Base-by-base conservation (phyloP, 2,329 filamentous ascomycete species). In the Pseudocercospora crystallina region DNA sequence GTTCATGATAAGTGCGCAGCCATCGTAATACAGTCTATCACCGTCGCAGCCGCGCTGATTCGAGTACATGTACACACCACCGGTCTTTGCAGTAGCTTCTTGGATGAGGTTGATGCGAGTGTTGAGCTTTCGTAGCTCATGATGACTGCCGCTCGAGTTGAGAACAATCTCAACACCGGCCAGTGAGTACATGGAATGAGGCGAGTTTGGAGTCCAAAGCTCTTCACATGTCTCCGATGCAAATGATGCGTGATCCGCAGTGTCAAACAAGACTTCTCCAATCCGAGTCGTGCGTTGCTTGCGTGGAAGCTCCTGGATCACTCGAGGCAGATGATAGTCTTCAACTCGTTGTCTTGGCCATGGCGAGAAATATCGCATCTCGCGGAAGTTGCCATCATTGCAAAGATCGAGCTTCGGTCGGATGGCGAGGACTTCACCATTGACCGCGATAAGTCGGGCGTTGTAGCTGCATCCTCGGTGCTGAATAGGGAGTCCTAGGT, bases 391-490 rank as follows among this genome's bases (percentile, higher is more conserved):
- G 2, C 86, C 86, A 66, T 89, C 84, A 53, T 87, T 85, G 41
- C 85, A 85, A 5, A 90, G 77, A 61, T 76, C 84, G 56, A 88
- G 75, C 69, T 90, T 90, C 0, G 86, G 86, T 9, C 87, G 76
- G 50, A 94, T 85, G 51, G 86, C 74, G 13, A 90, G 70, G 14
- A 91, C 84, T 69, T 84, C 82, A 43, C 81, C 79, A 59, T 90
- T 80, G 43, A 83, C 75, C 53, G 76, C 74, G 54, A 88, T 78
- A n/a, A 86, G 74, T 17, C 86, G 75, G 59, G 81, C 82, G 66
- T 87, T 89, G 71, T 83, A 88, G 47, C 79, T 75, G 45, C 80
- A 74, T 61, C 83, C 82, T 36, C 80, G 71, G 65, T 87, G 84
- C 38, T 76, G 73, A 40, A 89, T 76, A 0, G 84, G 83, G 20